Evolutionary conservation across 1,139 yeast genomes (phyloP), one percentile per base, ranked within the genome.

Genomic region (Kodamaea sp.): DNA sequence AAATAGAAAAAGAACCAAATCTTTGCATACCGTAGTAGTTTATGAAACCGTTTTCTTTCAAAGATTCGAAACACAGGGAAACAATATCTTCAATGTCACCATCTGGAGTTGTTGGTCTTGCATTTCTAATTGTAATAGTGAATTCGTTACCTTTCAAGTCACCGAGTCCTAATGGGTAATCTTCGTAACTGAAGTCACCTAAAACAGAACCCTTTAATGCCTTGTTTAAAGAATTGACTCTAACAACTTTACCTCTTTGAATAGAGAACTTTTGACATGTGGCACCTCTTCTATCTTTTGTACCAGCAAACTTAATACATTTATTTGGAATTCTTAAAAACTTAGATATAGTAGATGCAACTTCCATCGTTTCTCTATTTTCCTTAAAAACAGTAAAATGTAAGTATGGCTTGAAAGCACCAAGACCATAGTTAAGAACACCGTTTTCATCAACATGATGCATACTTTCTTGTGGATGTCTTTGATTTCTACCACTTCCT

Each of bases 21-120:
- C 99, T 70, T 67, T 92, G 99, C 94, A 92, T 84, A 15, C 99
- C 99, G 57, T 77, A 92, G 60, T 94, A 92, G 60, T 92, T 92
- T 49, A 92, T 84, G 51, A 87, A 92, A 0, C 99, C 99, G 25
- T 74, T 70, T 2, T 69, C 70, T 39, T 69, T 67, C 40, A 92
- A 67, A 0, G 89, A 76, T 4, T 67, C 57, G 48, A 89, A 71
- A 25, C 92, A 76, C 9, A 52, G 63, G 9, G 64, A 60, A 15
- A 87, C 67, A 5, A 72, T 65, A 8, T 65, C 61, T 34, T 70
- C 74, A 10, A 75, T 43, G 28, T 41, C 28, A 5, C 28, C 31
- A 24, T 58, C 62, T 7, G 62, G 60, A 25, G 58, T 57, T 9
- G 57, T 43, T 1, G 71, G 49, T 38, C 62, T 54, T 6, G 82